Conservation (phyloP, 768 basidiomycete species). For the Vararia minispora region DNA sequence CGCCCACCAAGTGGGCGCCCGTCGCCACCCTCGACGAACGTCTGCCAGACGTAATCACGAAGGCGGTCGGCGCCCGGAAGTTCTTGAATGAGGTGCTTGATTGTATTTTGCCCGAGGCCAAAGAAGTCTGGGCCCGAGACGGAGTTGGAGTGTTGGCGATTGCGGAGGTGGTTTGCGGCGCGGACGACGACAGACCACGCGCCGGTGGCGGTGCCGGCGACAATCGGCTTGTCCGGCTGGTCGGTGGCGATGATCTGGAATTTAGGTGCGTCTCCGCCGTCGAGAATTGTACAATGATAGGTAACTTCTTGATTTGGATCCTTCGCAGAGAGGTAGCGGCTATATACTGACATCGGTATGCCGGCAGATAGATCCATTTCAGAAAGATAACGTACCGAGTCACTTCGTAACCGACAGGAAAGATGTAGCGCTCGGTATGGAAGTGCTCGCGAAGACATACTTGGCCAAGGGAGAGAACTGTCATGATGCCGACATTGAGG, state of each 20-base stretch:
- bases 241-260: constrained; percentile 77
- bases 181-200: constrained; percentile 81
- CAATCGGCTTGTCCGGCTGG: constrained; percentile 56
- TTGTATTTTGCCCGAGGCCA: constrained; percentile 77
- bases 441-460: constrained; percentile 79
- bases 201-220: constrained; percentile 81
- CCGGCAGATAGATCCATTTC: background rate
- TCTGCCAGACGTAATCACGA: constrained; percentile 79
- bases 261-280: constrained; percentile 77
- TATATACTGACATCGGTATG: constrained; percentile 18
- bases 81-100: constrained; percentile 86
- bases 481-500: constrained; percentile 81
- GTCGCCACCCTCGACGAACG: constrained; percentile 78
- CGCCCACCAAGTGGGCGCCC: constrained; percentile 67
- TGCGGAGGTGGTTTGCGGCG: constrained; percentile 70
- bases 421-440: constrained; percentile 82
- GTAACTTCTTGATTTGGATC: constrained; percentile 57
- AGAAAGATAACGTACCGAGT: constrained; percentile 42
- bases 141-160: constrained; percentile 75
- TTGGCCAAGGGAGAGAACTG: constrained; percentile 60
- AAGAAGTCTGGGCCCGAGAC: constrained; percentile 87
- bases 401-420: constrained; percentile 79
- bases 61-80: constrained; percentile 60
- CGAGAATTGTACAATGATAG: constrained; percentile 76
- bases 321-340: constrained; percentile 70